These are phyloP conservation scores for Trichosporon sp. DNA, from an alignment of 1,284 basidiomycete species.

Conservation along the genomic window DNA sequence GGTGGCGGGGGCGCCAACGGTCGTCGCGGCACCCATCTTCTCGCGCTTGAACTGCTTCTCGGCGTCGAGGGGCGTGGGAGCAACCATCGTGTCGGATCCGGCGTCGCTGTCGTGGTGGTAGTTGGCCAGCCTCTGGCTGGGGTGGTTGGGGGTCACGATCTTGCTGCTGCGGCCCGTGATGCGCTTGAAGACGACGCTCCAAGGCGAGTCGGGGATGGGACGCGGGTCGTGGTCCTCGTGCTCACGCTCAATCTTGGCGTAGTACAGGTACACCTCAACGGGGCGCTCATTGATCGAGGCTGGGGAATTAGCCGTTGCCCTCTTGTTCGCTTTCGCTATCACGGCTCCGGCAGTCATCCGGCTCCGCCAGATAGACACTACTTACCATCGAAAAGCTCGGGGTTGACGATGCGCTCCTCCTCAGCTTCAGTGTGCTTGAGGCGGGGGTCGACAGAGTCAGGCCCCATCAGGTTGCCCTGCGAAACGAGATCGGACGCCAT, in stretches of 20 bases:
- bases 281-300: conserved; percentile 20
- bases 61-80: neutral
- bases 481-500: conserved; percentile 21
- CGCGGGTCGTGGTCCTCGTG: conserved; percentile 31
- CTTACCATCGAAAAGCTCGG: conserved; percentile 26
- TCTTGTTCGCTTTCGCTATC: neutral
- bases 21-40: neutral
- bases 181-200: conserved; percentile 25
- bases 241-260: conserved; percentile 29
- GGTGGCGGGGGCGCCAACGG: neutral
- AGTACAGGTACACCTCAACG: conserved; percentile 32
- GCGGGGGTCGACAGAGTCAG: conserved; percentile 27
- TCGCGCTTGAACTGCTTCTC: conserved; percentile 14
- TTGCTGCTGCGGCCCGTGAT: conserved; percentile 19
- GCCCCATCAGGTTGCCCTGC: conserved; percentile 24
- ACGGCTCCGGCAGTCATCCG: too few species aligned
- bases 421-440: neutral
- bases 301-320: neutral
- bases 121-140: neutral
- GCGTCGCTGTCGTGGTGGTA: neutral
- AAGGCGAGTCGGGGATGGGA: conserved; percentile 32
- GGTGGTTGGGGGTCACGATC: neutral
- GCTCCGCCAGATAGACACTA: neutral
- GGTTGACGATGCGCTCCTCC: conserved; percentile 22
- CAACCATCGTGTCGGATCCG: conserved; percentile 6